Base-by-base conservation (phyloP, 2,329 filamentous ascomycete genomes). In the Botrytis fabae region DNA sequence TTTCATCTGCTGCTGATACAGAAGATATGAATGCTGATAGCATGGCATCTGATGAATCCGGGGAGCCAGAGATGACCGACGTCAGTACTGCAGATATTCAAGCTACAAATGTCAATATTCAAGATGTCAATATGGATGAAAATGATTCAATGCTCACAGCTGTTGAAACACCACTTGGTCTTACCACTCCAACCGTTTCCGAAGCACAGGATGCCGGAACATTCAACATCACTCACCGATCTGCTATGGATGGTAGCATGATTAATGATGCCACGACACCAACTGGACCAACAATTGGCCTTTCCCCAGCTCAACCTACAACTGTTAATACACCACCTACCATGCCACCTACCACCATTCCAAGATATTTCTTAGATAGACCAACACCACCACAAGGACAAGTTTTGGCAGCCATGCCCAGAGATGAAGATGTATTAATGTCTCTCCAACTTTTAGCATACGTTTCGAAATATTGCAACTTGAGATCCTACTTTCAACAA, bases 391-490 rank as follows among this genome's bases (percentile, higher is more conserved):
- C 85, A 40, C 89, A 90, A 79, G 88, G 92, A 25, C 91, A 92
- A 77, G 91, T 97, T 78, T 85, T 97, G 46, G 93, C 95, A 42
- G 92, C 94, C 18, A 97, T 98, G 92, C 96, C 96, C 16, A 90
- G 96, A 69, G 96, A 99, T 79, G 96, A 99, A 82, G 96, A 99
- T 79, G 96, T 99, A 3, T 86, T 99, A 76, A 98, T 99, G 95
- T 98, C 96, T 9, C 87, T 99, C 54, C 96, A 99, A 83, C 89
- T 99, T 32, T 88, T 99, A 63, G 96, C 96, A 25, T 99, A 99
- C 81, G 95, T 99, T 73, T 98, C 95, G 38, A 99, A 99, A 83
- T 99, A 99, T 83, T 98, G 96, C 86, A 97, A 97, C 78, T 88
- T 99, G 44, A 90, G 96, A 28, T 92, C 93, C 7, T 99, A 98